phyloP scores from a whole-genome alignment of 2,329 filamentous ascomycete species.

The Endothia cerciana region DNA sequence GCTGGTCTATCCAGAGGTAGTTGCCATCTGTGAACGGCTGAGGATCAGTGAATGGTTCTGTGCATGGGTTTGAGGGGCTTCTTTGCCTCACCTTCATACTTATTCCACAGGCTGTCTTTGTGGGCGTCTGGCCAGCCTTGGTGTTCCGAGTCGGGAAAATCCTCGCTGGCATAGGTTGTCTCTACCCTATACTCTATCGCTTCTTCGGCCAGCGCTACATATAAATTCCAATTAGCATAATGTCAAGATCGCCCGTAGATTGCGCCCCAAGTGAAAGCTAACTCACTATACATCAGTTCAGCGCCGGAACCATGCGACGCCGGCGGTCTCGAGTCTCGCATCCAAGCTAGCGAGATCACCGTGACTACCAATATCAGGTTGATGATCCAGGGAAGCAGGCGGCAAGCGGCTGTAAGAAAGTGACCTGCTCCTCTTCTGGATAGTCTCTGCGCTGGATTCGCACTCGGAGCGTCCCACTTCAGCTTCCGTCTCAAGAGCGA shows the following conservation, averaged over 20 bases:
- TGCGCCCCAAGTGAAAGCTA: neutral
- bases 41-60: neutral
- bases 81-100: conserved; percentile 15
- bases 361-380: neutral
- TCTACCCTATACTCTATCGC: conserved; percentile 20
- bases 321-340: neutral
- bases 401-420: neutral
- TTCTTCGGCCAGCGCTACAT: conserved; percentile 17
- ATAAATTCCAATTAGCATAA: neutral
- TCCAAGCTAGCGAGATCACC: conserved; percentile 1
- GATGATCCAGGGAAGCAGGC: conserved; percentile 17
- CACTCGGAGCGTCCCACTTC: neutral
- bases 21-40: conserved; percentile 9
- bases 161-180: conserved; percentile 19
- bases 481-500: conserved; percentile 14
- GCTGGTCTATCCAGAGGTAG: conserved; percentile 10
- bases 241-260: no score
- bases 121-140: conserved; percentile 19
- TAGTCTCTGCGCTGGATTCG: conserved; percentile 2
- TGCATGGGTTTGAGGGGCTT: neutral
- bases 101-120: conserved; percentile 18
- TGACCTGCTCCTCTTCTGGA: neutral
- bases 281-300: conserved; percentile 19
- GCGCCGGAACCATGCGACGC: neutral
- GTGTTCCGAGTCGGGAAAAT: conserved; percentile 18